phyloP scores from a whole-genome alignment of 352 stramenopile species.

The Pythium phragmiticola region DNA sequence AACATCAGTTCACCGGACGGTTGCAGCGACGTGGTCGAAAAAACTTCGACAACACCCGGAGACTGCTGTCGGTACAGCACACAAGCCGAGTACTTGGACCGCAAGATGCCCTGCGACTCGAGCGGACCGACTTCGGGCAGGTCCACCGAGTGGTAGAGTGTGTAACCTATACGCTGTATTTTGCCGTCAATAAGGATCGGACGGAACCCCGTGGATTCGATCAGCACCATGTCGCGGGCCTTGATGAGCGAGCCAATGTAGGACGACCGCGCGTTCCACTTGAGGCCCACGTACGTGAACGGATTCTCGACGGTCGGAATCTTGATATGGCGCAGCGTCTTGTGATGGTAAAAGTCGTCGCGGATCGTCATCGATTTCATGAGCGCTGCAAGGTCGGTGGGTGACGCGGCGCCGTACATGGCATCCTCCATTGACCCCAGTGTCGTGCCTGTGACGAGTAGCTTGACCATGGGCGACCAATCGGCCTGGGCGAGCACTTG shows the following conservation, averaged over 20 bases:
- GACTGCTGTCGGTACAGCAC: conserved; percentile 39
- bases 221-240: conserved; percentile 44
- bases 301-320: conserved; percentile 31
- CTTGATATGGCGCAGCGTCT: conserved; percentile 42
- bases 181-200: background rate
- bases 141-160: conserved; percentile 38
- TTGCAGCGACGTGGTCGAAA: conserved; percentile 46
- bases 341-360: conserved; percentile 26
- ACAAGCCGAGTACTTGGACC: conserved; percentile 48
- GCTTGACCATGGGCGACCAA: conserved; percentile 39
- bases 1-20: conserved; percentile 26
- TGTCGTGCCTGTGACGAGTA: conserved; percentile 52
- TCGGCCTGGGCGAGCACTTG: conserved; percentile 10
- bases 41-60: conserved; percentile 40
- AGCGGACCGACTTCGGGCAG: conserved; percentile 34
- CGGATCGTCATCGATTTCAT: conserved; percentile 34
- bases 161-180: conserved; percentile 34
- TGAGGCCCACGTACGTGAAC: conserved; percentile 24
- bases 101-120: conserved; percentile 35
- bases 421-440: conserved; percentile 57
- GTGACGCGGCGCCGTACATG: conserved; percentile 51
- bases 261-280: conserved; percentile 16
- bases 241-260: conserved; percentile 26
- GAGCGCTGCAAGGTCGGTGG: conserved; percentile 31
- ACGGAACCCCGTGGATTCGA: conserved; percentile 40